Evolutionary conservation across 371 early-diverging fungal genomes (phyloP).

Genomic region (Mucor mucedo): DNA sequence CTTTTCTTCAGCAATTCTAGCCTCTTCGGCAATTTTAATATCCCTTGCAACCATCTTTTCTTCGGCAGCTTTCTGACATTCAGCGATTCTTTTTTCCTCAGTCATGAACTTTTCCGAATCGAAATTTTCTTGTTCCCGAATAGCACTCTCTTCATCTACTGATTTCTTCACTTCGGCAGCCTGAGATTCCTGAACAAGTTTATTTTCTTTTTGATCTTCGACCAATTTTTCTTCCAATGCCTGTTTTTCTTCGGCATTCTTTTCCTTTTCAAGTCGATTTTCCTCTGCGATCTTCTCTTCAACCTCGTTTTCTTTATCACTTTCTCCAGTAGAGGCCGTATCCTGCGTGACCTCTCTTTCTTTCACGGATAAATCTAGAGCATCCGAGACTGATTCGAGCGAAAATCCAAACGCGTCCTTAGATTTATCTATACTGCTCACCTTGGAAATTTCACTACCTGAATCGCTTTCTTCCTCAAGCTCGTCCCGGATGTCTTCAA

Average conservation of each 20-base stretch:
- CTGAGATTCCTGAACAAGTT: no score
- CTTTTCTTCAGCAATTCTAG: no score
- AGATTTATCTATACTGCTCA: not conserved
- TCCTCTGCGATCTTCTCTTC: not conserved
- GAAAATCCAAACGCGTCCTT: not conserved
- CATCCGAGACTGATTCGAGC: not conserved
- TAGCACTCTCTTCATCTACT: not conserved
- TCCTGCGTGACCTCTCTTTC: not conserved
- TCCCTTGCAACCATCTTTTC: no score
- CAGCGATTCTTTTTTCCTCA: not conserved
- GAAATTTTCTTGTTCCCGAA: not conserved
- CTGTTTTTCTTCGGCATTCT: not conserved
- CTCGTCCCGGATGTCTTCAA: constrained; percentile 6
- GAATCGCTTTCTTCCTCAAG: constrained; percentile 6
- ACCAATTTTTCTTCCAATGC: not conserved
- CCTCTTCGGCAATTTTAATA: no score
- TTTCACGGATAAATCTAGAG: not conserved
- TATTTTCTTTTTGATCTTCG: not conserved
- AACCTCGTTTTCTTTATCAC: not conserved
- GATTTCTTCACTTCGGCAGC: not conserved
- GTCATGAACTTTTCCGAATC: not conserved
- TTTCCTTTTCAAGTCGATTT: not conserved
- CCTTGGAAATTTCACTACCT: constrained; percentile 7
- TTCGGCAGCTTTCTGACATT: no score
- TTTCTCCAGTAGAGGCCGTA: not conserved